Evolutionary conservation across 352 stramenopile genomes (phyloP).

Genomic region (Pythium aphanidermatum): DNA sequence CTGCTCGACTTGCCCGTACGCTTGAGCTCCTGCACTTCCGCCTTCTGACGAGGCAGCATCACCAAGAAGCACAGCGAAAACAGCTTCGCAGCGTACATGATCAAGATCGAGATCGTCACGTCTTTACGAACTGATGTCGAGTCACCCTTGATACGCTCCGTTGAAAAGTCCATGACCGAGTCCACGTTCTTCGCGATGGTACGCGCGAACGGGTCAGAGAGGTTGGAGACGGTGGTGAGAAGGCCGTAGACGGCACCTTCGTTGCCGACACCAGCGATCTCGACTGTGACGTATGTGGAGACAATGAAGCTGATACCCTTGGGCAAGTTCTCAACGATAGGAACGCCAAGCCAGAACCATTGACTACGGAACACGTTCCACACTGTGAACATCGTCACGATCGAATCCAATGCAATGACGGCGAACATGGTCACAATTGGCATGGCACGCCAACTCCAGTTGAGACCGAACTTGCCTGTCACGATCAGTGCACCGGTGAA

Average conservation of each 20-base stretch:
- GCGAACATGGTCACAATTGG: constrained; percentile 5
- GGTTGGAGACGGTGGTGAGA: constrained; percentile 24
- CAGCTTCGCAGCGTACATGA: constrained; percentile 18
- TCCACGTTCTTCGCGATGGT: constrained; percentile 18
- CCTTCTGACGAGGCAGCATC: constrained; percentile 21
- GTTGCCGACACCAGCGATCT: constrained; percentile 20
- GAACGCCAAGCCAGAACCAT: constrained; percentile 26
- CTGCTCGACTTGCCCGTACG: constrained; percentile 7
- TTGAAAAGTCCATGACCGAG: constrained; percentile 7
- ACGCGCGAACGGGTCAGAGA: constrained; percentile 11
- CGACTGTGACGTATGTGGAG: constrained; percentile 20
- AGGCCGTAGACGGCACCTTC: constrained; percentile 28
- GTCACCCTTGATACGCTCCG: constrained; percentile 10
- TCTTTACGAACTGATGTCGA: constrained; percentile 13
- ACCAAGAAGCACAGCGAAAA: constrained; percentile 13
- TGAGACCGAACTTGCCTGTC: constrained; percentile 15
- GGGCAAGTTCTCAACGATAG: constrained; percentile 17
- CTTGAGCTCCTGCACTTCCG: constrained; percentile 16
- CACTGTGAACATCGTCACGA: constrained; percentile 9
- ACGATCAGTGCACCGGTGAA: constrained; percentile 9
- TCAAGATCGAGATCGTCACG: constrained; percentile 16
- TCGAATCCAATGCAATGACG: constrained; percentile 9
- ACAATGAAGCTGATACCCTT: constrained; percentile 20
- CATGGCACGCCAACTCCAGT: constrained; percentile 21
- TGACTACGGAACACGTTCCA: constrained; percentile 18